Base-by-base conservation (phyloP, 2,329 filamentous ascomycete genomes). In the Fusarium sp. region DNA sequence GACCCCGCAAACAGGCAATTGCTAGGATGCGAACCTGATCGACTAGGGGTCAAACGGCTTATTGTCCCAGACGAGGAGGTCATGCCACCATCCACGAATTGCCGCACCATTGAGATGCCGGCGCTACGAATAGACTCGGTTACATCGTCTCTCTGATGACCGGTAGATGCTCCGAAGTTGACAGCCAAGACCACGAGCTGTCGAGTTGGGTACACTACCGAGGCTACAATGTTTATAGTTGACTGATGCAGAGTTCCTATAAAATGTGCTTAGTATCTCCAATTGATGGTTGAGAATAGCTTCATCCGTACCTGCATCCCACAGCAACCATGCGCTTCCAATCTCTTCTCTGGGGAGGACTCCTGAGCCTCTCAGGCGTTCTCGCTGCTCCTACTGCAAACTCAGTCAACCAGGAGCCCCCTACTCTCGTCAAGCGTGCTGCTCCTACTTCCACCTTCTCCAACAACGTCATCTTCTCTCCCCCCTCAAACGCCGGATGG, bases 381-480 rank as follows among this genome's bases (percentile, higher is more conserved):
- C 32, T 67, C 10, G 62, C 62, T 54, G 62, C 65, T 9, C 65
- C 65, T 5, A 42, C 59, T n/a, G 49, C 65, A 17, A 65, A 67
- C 44, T 36, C 57, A 2, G 34, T 40, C 17, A 15, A 57, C 4
- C 47, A 52, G 17, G 49, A 53, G 10, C 32, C 60, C 4, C 42
- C 59, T 21, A 61, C 65, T 4, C 59, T 48, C 4, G 60, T 32
- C 4, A 56, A 65, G 32, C 65, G 64, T n/a, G 28, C 65, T n/a
- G 34, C 65, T 17, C 65, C 65, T 8, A 56, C 65, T 5, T 67
- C 65, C 1, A 71, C 68, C 11, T 69, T 72, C 26, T 59, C 70
- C 47, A 71, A 71, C 39, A 75, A 76, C 24, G 74, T 78, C 67
- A 77, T 84, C 44, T 84, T 78, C 64, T 76, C 76, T 42, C 82